Evolutionary conservation across 768 basidiomycete genomes (phyloP).

Genomic region (Tubosaeta sp.): DNA sequence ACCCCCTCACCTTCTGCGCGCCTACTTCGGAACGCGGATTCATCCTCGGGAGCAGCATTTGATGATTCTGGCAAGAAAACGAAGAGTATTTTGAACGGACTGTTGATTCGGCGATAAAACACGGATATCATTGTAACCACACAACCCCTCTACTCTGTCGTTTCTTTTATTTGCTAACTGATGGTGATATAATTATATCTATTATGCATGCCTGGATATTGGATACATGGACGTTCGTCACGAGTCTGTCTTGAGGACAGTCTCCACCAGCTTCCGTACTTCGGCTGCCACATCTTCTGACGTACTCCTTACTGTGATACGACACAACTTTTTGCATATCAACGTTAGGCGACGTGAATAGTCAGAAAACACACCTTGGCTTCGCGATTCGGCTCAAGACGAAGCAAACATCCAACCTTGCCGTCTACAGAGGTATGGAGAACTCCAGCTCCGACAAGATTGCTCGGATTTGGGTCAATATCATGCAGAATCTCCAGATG

Average conservation of each 20-base stretch:
- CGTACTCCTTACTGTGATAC: conserved; percentile 90
- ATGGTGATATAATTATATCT: conserved; percentile 18
- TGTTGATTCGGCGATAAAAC: conserved; percentile 36
- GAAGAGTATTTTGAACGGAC: conserved; percentile 39
- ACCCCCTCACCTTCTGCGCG: conserved; percentile 6
- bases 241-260: conserved; percentile 30
- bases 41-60: neutral
- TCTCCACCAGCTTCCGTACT: conserved; percentile 52
- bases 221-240: conserved; percentile 9
- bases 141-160: neutral
- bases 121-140: neutral
- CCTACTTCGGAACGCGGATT: conserved; percentile 1
- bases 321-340: conserved; percentile 63
- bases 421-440: conserved; percentile 87
- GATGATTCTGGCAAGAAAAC: conserved; percentile 30
- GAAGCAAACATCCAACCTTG: conserved; percentile 91
- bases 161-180: conserved; percentile 8
- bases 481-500: conserved; percentile 73
- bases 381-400: conserved; percentile 92
- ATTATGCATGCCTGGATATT: conserved; percentile 18
- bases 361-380: conserved; percentile 65
- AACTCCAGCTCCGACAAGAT: conserved; percentile 93
- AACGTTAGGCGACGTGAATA: neutral
- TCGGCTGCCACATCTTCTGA: conserved; percentile 84
- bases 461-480: conserved; percentile 92